phyloP scores from a whole-genome alignment of 192 early-diverging fungal species.

The Coemansia sp. region DNA sequence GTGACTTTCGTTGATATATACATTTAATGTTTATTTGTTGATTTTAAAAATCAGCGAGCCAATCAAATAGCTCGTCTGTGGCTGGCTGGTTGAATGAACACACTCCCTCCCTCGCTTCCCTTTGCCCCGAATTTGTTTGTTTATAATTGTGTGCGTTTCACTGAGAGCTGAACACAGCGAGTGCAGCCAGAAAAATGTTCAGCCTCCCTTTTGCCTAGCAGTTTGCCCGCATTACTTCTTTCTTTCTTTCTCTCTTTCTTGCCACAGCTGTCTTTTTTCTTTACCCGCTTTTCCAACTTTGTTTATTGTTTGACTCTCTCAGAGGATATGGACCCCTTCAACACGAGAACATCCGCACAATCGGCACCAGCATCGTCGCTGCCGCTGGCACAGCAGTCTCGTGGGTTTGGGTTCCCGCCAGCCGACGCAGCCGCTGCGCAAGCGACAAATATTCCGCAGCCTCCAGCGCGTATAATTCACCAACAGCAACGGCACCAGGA shows the following conservation, averaged over 20 bases:
- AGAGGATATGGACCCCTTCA: not conserved
- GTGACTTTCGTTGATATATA: too few species aligned
- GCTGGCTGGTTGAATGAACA: not conserved
- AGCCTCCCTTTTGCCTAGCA: not conserved
- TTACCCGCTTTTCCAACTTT: slow-evolving; percentile 6
- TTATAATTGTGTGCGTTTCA: not conserved
- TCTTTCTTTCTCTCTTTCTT: not conserved
- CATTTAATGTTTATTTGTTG: slow-evolving; percentile 2
- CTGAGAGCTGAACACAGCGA: not conserved
- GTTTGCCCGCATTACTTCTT: not conserved
- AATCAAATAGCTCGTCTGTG: not conserved
- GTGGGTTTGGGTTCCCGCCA: not conserved
- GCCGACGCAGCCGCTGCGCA: not conserved
- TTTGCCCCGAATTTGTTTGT: not conserved
- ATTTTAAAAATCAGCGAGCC: slow-evolving; percentile 2
- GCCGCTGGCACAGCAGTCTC: not conserved
- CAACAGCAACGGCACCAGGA: slow-evolving; percentile 1
- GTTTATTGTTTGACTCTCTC: not conserved
- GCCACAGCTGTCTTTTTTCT: not conserved
- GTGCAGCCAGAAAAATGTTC: not conserved
- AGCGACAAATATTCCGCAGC: not conserved
- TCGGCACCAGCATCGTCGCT: not conserved
- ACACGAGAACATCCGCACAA: not conserved
- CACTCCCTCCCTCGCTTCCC: not conserved
- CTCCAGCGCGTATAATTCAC: slow-evolving; percentile 1